Conservation (phyloP, 2,329 filamentous ascomycete species). For the Tolypocladium ophioglossoides region DNA sequence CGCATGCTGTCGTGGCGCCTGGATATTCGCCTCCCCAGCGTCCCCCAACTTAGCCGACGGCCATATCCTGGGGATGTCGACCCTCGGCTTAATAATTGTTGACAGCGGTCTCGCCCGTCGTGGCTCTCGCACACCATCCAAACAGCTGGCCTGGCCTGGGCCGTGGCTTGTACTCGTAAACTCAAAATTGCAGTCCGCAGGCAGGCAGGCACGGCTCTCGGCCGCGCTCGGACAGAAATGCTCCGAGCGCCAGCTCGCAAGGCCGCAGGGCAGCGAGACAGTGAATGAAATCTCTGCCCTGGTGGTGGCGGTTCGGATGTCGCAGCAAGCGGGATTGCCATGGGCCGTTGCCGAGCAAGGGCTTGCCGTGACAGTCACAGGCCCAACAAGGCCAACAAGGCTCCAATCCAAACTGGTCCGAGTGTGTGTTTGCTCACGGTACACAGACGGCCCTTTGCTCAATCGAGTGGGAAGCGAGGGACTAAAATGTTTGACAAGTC, state of each 20-base stretch:
- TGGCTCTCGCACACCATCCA: background rate
- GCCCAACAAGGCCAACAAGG: background rate
- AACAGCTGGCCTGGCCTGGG: too few relatives aligned
- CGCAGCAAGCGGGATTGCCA: background rate
- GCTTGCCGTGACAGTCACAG: background rate
- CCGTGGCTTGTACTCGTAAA: too few relatives aligned
- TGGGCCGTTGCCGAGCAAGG: background rate
- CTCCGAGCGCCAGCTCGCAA: background rate
- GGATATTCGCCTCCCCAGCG: background rate
- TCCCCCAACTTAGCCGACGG: background rate
- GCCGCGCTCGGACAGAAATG: background rate
- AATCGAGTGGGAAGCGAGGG: background rate
- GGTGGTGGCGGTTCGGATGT: background rate
- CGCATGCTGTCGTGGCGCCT: background rate
- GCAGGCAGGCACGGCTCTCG: background rate
- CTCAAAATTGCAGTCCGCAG: background rate
- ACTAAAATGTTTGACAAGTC: background rate
- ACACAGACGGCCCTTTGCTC: background rate
- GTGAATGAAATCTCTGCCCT: background rate
- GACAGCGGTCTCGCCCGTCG: background rate
- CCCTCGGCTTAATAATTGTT: background rate
- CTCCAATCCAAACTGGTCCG: too few relatives aligned
- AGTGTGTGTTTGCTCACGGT: background rate
- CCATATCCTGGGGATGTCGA: background rate
- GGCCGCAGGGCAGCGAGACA: background rate